A percentile compares a stretch with the other conserved stretches of the same genome.
Evolutionary conservation across 2,329 filamentous ascomycete genomes (phyloP).

Genomic region (Diplodia corticola): DNA sequence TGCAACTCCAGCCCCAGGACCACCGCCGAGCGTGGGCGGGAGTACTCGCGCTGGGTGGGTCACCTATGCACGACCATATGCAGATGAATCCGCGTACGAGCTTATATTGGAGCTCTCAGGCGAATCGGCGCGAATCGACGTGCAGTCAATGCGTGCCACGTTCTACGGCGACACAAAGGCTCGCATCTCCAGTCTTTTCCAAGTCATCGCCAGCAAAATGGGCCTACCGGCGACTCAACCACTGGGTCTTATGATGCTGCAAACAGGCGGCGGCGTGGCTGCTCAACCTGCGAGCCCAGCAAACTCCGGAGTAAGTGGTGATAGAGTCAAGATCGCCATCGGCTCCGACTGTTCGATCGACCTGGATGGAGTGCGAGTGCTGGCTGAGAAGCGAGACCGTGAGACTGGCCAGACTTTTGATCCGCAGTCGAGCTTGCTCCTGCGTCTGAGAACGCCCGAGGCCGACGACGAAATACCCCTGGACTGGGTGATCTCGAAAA

Average conservation of each 20-base stretch:
- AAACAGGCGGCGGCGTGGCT: conserved; percentile 58
- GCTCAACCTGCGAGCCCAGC: conserved; percentile 66
- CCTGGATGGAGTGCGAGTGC: conserved; percentile 49
- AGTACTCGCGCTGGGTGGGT: conserved; percentile 56
- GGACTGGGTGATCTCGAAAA: conserved; percentile 40
- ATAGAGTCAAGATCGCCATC: conserved; percentile 59
- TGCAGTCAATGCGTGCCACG: conserved; percentile 57
- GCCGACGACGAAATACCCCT: conserved; percentile 26
- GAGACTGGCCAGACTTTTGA: conserved; percentile 27
- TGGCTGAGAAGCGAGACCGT: conserved; percentile 41
- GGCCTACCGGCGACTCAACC: conserved; percentile 62
- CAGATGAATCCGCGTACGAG: conserved; percentile 72
- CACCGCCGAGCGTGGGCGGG: conserved; percentile 20
- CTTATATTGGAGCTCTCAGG: conserved; percentile 72
- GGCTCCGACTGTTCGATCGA: conserved; percentile 60
- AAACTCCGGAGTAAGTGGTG: conserved; percentile 68
- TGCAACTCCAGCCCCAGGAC: conserved; percentile 23
- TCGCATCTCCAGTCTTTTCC: conserved; percentile 71
- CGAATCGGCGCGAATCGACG: conserved; percentile 46
- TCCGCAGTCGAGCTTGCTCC: conserved; percentile 24
- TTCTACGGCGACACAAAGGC: conserved; percentile 72
- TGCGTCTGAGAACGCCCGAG: not conserved
- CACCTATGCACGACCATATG: conserved; percentile 79
- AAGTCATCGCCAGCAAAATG: conserved; percentile 79
- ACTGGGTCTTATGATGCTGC: conserved; percentile 66